Evolutionary conservation across 768 basidiomycete genomes (phyloP), one percentile per base, ranked within the genome.

Genomic region (Russula emetica): DNA sequence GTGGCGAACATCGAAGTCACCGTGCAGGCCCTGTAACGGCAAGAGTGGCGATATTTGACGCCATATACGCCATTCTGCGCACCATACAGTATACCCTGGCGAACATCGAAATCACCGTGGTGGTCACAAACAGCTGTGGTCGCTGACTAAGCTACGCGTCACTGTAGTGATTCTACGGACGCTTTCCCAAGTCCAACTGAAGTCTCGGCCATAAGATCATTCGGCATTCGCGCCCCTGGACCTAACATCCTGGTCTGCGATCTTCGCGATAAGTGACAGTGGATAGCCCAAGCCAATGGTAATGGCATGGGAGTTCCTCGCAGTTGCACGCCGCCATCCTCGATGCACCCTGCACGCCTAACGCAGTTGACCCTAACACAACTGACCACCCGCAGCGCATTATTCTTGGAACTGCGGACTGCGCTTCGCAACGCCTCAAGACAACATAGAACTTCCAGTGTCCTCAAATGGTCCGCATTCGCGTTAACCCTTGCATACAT

Each of bases 1-100:
- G 26, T 32, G 40, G 40, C 40, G 26, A 56, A 49, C 34, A 60
- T 65, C 52, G 64, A 62, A 26, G 61, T n/a, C 44, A 60, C n/a
- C n/a, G 40, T 53, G 58, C 32, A 36, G 22, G 26, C 22, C 16
- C 62, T 0, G 62, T 64, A 22, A 62, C 54, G 13, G 53, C 58
- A 22, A 65, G 59, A n/a, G 64, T 54, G 45, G 22, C 22, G 38
- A 51, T 56, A 20, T 54, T 61, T 8, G 38, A 49, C 16, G 45
- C 57, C 45, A 22, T 34, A 49, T 26, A 10, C 16, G 55, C 55
- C 42, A 11, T 45, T 30, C 42, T 56, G 42, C 10, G 26, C 13
- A 28, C 40, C 55, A n/a, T n/a, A n/a, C n/a, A n/a, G n/a, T n/a
- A n/a, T n/a, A n/a, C n/a, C n/a, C n/a, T n/a, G n/a, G n/a, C n/a